Conservation (phyloP, 2,329 filamentous ascomycete genomes). For the Sporothrix variecibatus region DNA sequence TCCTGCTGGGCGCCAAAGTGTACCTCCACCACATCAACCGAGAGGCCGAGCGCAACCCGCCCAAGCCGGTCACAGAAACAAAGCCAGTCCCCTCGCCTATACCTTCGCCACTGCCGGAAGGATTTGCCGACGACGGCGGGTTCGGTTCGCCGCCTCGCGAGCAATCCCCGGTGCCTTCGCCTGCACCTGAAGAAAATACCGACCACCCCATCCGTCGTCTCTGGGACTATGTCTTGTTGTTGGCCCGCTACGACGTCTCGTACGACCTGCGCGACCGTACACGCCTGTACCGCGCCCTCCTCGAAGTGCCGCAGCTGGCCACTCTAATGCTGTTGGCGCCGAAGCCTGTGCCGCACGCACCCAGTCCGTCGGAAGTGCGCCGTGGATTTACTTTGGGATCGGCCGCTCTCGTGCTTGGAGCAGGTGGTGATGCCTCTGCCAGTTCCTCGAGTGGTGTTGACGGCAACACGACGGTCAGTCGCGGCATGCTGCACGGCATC, state of each 20-base stretch:
- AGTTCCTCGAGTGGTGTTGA: neutral
- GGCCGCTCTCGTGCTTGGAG: conserved; percentile 79
- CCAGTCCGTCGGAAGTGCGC: conserved; percentile 82
- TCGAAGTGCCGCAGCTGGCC: conserved; percentile 82
- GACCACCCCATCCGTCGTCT: conserved; percentile 72
- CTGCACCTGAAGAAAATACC: conserved; percentile 33
- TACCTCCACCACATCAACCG: conserved; percentile 85
- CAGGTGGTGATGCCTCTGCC: conserved; percentile 51
- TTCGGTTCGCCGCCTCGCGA: conserved; percentile 6
- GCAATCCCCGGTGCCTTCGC: neutral
- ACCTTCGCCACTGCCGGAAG: neutral
- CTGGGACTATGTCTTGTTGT: conserved; percentile 81
- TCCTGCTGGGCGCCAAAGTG: conserved; percentile 92
- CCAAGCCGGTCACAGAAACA: neutral
- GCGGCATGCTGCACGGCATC: conserved; percentile 60
- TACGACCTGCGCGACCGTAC: conserved; percentile 93
- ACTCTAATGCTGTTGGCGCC: conserved; percentile 88
- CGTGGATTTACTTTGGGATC: conserved; percentile 80
- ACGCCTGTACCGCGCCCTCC: conserved; percentile 81
- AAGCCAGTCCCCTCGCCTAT: conserved; percentile 28
- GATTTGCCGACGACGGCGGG: conserved; percentile 13
- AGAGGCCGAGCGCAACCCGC: conserved; percentile 23
- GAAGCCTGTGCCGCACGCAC: conserved; percentile 88
- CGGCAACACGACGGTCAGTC: conserved; percentile 37
- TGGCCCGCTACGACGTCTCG: conserved; percentile 89